phyloP scores from a whole-genome alignment of 1,284 basidiomycete genomes.

The Pseudozyma sp. region DNA sequence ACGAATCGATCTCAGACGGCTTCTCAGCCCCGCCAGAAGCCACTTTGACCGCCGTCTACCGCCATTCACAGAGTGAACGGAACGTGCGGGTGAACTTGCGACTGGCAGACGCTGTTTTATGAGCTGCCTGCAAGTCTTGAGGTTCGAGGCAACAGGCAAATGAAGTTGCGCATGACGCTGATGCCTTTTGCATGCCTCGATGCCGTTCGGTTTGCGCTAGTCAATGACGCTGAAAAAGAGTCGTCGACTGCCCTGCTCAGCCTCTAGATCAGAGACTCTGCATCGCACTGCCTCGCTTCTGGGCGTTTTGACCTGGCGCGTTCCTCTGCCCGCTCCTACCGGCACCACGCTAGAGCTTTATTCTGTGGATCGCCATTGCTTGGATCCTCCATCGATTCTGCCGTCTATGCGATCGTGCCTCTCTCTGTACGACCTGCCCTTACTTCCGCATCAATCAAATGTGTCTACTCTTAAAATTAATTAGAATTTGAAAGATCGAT shows the following conservation, averaged over 20 bases:
- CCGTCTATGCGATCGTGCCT: slow-evolving; percentile 2
- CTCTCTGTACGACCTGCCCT: neutral
- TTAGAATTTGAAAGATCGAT: neutral
- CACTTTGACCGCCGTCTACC: too few relatives aligned
- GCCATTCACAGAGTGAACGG: too few relatives aligned
- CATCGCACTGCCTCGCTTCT: neutral
- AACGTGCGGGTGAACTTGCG: too few relatives aligned
- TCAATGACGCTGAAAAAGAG: too few relatives aligned
- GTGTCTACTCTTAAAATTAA: neutral
- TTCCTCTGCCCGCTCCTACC: slow-evolving; percentile 1
- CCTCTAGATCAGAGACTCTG: too few relatives aligned
- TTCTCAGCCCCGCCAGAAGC: too few relatives aligned
- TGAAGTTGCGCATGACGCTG: slow-evolving; percentile 10
- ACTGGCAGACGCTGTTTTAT: neutral
- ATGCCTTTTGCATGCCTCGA: slow-evolving; percentile 38
- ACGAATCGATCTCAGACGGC: too few relatives aligned
- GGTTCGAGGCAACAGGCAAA: neutral
- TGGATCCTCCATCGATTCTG: neutral
- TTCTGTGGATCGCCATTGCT: slow-evolving; percentile 18
- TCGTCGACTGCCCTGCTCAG: neutral
- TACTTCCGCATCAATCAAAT: slow-evolving; percentile 14
- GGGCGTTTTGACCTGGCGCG: slow-evolving; percentile 6
- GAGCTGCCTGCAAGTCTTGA: neutral
- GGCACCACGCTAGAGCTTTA: neutral
- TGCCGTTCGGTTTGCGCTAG: neutral